phyloP scores from a whole-genome alignment of 768 basidiomycete genomes.

The Leccinellum rugosiceps region DNA sequence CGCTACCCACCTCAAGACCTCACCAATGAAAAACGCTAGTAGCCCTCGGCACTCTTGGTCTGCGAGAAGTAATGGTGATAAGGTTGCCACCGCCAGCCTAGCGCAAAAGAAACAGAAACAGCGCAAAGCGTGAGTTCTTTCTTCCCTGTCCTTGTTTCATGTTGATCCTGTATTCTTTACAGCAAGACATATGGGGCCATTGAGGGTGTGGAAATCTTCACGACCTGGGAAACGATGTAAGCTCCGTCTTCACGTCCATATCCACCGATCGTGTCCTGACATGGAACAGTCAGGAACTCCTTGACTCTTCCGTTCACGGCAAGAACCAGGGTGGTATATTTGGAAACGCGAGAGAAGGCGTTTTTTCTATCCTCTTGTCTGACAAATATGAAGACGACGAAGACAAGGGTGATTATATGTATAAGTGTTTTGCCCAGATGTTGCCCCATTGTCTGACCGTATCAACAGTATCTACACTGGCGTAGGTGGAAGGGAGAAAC shows the following conservation, averaged over 20 bases:
- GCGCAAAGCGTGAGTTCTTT: background rate
- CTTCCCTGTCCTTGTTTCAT: background rate
- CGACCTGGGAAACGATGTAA: conserved; percentile 15
- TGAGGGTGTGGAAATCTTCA: conserved; percentile 18
- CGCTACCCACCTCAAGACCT: no score
- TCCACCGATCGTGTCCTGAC: background rate
- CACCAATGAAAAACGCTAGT: no score
- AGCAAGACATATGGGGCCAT: conserved; percentile 26
- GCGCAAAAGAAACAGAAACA: no score
- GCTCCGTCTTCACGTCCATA: background rate
- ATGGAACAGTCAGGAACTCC: conserved; percentile 10
- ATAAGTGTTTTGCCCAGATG: background rate
- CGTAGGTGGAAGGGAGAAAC: conserved; percentile 17
- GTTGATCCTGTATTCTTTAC: background rate
- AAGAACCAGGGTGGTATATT: conserved; percentile 11
- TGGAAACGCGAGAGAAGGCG: conserved; percentile 12
- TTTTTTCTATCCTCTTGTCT: conserved; percentile 21
- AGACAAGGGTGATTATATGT: conserved; percentile 26
- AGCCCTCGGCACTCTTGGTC: no score
- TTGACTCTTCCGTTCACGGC: conserved; percentile 18
- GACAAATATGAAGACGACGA: conserved; percentile 17
- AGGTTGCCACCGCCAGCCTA: no score
- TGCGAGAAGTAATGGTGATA: no score
- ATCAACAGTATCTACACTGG: conserved; percentile 28
- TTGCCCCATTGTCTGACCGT: background rate